These are phyloP conservation scores for Mortierella sp. DNA, from an alignment of 371 early-diverging fungal species.

Conservation along the genomic window DNA sequence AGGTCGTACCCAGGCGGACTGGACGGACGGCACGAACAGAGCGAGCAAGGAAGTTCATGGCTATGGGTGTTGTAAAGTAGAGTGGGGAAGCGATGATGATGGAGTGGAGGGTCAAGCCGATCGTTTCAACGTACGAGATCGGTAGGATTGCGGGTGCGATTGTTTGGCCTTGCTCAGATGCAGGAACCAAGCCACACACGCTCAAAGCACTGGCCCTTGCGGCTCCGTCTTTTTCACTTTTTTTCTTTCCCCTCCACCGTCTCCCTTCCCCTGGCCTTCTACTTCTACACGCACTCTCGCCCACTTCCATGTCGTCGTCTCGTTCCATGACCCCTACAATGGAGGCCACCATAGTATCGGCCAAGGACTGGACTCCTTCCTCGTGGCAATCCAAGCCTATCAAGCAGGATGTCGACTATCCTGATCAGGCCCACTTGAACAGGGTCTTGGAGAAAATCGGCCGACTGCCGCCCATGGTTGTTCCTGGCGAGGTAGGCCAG, in stretches of 20 bases:
- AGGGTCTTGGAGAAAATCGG: slow-evolving; percentile 80
- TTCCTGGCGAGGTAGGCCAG: slow-evolving; percentile 79
- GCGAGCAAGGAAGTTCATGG: slow-evolving; percentile 52
- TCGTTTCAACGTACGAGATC: background rate
- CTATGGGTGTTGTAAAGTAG: slow-evolving; percentile 1
- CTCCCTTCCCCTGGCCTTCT: slow-evolving; percentile 5
- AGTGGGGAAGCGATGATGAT: slow-evolving; percentile 13
- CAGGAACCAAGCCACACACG: too few relatives aligned
- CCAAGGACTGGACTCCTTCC: slow-evolving; percentile 77
- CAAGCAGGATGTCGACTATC: slow-evolving; percentile 91
- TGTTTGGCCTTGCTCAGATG: background rate
- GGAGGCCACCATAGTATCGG: slow-evolving; percentile 34
- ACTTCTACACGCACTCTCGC: background rate
- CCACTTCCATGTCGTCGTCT: slow-evolving; percentile 16
- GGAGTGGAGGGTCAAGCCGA: background rate
- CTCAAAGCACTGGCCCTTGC: background rate
- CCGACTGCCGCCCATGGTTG: slow-evolving; percentile 91
- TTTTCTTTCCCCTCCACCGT: slow-evolving; percentile 3
- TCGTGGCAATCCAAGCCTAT: slow-evolving; percentile 89
- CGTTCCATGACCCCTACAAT: slow-evolving; percentile 23
- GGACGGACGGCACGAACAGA: slow-evolving; percentile 52
- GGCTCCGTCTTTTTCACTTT: background rate
- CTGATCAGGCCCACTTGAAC: slow-evolving; percentile 75
- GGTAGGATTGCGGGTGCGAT: background rate
- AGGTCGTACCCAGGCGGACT: slow-evolving; percentile 47